Evolutionary conservation across 345 rosid species (phyloP).

Genomic region (Eucalyptus pumila): DNA sequence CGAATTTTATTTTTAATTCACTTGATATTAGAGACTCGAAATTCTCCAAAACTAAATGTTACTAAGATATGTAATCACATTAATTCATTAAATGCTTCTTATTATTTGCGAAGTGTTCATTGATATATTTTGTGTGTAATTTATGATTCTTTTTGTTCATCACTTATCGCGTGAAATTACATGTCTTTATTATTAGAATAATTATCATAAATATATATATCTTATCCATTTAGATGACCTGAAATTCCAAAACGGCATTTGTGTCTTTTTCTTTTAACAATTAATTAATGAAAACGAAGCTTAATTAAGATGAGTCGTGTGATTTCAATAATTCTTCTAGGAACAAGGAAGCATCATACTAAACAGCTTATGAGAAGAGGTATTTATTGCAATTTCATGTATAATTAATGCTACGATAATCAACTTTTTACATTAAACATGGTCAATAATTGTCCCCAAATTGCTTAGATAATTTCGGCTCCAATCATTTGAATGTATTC

Average conservation of each 20-base stretch:
- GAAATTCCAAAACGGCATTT: not conserved
- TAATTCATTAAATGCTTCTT: not conserved
- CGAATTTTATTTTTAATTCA: rapidly evolving
- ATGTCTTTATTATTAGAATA: not conserved
- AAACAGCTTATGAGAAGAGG: not conserved
- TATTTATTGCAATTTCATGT: not conserved
- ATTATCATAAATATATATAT: not conserved
- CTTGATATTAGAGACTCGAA: not conserved
- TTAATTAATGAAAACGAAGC: not conserved
- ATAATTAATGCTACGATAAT: not conserved
- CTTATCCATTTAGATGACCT: not conserved
- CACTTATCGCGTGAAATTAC: not conserved
- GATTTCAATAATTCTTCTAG: not conserved
- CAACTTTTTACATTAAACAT: not conserved
- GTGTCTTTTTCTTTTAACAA: rapidly evolving
- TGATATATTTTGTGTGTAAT: too few species aligned
- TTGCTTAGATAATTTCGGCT: not conserved
- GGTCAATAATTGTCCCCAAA: not conserved
- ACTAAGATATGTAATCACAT: not conserved
- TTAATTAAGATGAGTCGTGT: not conserved
- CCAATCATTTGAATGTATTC: not conserved
- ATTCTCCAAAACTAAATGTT: not conserved
- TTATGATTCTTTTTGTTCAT: not conserved
- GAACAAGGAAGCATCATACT: not conserved
- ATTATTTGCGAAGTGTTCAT: too few species aligned